Evolutionary conservation across 1,284 basidiomycete genomes (phyloP), one percentile per base, ranked within the genome.

Genomic region (Cryptococcus wingfieldii): DNA sequence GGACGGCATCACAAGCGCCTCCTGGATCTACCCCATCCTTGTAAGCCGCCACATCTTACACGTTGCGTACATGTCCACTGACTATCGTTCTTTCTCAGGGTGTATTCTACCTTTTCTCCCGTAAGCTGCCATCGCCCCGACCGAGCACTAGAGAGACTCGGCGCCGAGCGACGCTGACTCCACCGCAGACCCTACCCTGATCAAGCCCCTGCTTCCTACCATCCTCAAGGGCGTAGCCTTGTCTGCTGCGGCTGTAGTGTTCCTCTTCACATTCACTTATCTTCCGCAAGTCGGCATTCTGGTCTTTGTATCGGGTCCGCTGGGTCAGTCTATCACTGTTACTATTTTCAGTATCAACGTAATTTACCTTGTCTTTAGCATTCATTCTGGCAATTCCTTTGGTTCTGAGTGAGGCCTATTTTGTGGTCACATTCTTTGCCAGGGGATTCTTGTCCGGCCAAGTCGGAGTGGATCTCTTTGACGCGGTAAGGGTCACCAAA

Each of bases 261-360:
- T 71, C 18, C 76, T 86, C 64, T 84, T 85, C 69, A 72, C 82
- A 64, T 82, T 87, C 73, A 83, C 84, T 42, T 88, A 85, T 72
- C 68, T 87, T 14, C 86, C 86, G 1, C 85, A 86, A 70, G 82
- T 84, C 39, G 84, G 83, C 31, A 74, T 87, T 54, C 82, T 86
- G 39, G 81, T 83, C 1, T 58, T 86, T 47, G 79, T 87, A 62
- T 82, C 82, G 0, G 86, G 86, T 0, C 84, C 85, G 2, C 72
- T 87, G 27, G 77, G 77, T 74, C 41, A 51, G 71, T 46, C 25
- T 56, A 28, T 38, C 37, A 41, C 38, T 37, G 16, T 13, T 41
- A 9, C 8, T 28, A 31, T 28, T 18, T 14, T 25, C 13, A 25
- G 18, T 34, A 34, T 42, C 14, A 27, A 38, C 45, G 13, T 5